Percentiles rank a stretch among this genome's conserved stretches.
Evolutionary conservation across 75 land plant genomes (phyloP).

Genomic region (Larix kaempferi): DNA sequence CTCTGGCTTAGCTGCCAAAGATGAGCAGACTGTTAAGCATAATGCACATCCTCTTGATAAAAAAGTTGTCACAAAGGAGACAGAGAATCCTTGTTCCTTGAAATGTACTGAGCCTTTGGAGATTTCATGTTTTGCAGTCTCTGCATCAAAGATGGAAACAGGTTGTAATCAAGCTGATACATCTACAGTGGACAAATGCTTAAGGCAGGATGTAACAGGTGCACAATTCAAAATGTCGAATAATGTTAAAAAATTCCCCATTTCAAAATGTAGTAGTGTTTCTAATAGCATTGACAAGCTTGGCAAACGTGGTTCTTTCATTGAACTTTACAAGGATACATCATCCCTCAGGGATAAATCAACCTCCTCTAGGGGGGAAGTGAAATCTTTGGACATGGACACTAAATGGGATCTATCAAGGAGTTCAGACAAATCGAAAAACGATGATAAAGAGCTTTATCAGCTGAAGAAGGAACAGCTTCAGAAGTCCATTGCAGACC

Average conservation of each 20-base stretch:
- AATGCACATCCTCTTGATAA: conserved; percentile 2
- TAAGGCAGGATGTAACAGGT: neutral
- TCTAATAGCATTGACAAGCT: neutral
- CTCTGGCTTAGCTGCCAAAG: neutral
- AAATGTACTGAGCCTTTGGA: neutral
- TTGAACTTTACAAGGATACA: conserved; percentile 5
- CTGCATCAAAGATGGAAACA: neutral
- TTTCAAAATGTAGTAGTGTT: neutral
- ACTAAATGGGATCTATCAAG: neutral
- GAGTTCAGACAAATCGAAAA: neutral
- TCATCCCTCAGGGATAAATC: conserved; percentile 2
- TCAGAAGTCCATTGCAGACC: conserved; percentile 22
- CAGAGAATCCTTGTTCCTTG: neutral
- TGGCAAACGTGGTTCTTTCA: conserved; percentile 1
- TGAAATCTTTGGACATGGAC: conserved; percentile 2
- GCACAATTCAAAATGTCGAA: neutral
- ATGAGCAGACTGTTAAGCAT: neutral
- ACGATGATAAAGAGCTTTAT: conserved; percentile 1
- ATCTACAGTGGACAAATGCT: neutral
- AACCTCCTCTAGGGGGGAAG: neutral
- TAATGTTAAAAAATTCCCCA: neutral
- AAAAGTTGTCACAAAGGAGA: neutral
- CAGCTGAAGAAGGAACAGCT: conserved; percentile 23
- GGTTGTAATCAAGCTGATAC: neutral
- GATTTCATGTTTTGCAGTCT: neutral